Conservation (phyloP, 2,329 filamentous ascomycete species). For the Sporothrix curviconia region DNA sequence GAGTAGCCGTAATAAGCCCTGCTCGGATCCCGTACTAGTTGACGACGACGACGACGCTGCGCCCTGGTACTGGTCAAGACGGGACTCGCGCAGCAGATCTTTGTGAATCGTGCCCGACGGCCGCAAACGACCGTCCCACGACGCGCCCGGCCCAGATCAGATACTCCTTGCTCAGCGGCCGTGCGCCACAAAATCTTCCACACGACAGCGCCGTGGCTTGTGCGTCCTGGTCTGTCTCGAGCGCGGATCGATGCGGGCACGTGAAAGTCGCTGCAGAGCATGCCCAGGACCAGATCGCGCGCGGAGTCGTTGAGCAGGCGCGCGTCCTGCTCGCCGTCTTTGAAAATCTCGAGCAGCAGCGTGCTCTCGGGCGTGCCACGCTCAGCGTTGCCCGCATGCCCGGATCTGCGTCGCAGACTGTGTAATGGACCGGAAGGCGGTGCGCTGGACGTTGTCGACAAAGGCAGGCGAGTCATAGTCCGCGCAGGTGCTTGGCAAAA, state of each 20-base stretch:
- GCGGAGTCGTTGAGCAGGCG: slow-evolving; percentile 65
- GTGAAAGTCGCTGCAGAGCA: slow-evolving; percentile 70
- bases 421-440: slow-evolving; percentile 61
- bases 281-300: slow-evolving; percentile 60
- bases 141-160: slow-evolving; percentile 79
- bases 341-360: slow-evolving; percentile 70
- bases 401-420: slow-evolving; percentile 61
- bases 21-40: slow-evolving; percentile 52
- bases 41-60: slow-evolving; percentile 25
- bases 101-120: slow-evolving; percentile 62
- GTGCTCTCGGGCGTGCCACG: slow-evolving; percentile 69
- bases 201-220: slow-evolving; percentile 56
- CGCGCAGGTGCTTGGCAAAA: slow-evolving; percentile 61
- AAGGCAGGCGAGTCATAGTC: slow-evolving; percentile 53
- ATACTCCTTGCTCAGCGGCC: slow-evolving; percentile 60
- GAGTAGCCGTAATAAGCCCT: slow-evolving; percentile 55
- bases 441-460: slow-evolving; percentile 40
- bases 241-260: slow-evolving; percentile 49
- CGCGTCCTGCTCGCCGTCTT: slow-evolving; percentile 57
- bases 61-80: slow-evolving; percentile 43
- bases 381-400: slow-evolving; percentile 61
- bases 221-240: slow-evolving; percentile 61
- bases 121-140: slow-evolving; percentile 75
- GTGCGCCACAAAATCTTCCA: slow-evolving; percentile 70
- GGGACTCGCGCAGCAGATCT: slow-evolving; percentile 55